phyloP scores from a whole-genome alignment of 164 flowering plant species.

The Kalanchoe fedtschenkoi region DNA sequence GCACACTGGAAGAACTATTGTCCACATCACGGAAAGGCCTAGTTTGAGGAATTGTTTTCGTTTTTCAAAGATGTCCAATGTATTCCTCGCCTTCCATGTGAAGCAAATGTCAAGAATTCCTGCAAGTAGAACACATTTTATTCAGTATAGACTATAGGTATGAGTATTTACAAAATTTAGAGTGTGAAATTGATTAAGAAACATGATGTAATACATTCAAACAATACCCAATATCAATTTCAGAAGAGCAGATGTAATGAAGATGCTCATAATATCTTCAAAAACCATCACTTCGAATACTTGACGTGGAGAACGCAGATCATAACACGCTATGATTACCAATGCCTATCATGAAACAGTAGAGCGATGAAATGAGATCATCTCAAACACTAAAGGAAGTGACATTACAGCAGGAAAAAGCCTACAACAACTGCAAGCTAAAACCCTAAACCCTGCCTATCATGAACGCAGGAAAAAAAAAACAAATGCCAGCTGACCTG shows the following conservation, averaged over 20 bases:
- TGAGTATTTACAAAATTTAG: not conserved
- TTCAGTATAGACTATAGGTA: not conserved
- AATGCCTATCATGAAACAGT: slow-evolving; percentile 41
- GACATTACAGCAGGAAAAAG: not conserved
- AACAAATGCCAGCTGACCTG: slow-evolving; percentile 56
- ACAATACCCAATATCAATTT: slow-evolving; percentile 61
- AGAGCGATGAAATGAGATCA: not conserved
- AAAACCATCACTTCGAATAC: slow-evolving; percentile 48
- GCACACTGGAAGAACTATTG: slow-evolving; percentile 62
- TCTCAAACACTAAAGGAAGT: not conserved
- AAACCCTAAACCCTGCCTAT: no score
- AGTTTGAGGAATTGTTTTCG: slow-evolving; percentile 47
- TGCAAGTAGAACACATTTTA: slow-evolving; percentile 22
- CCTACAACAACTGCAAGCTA: not conserved
- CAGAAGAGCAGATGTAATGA: slow-evolving; percentile 82
- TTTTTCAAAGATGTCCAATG: slow-evolving; percentile 42
- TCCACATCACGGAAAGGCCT: slow-evolving; percentile 62
- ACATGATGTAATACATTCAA: not conserved
- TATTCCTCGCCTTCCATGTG: slow-evolving; percentile 74
- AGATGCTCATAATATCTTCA: slow-evolving; percentile 71
- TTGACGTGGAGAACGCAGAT: slow-evolving; percentile 58
- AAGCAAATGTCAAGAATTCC: slow-evolving; percentile 76
- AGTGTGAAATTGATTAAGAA: not conserved
- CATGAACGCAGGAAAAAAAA: no score
- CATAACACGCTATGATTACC: slow-evolving; percentile 89